phyloP scores from a whole-genome alignment of 495 filamentous ascomycete genomes.

The Pseudomonodictys pantanalensis region DNA sequence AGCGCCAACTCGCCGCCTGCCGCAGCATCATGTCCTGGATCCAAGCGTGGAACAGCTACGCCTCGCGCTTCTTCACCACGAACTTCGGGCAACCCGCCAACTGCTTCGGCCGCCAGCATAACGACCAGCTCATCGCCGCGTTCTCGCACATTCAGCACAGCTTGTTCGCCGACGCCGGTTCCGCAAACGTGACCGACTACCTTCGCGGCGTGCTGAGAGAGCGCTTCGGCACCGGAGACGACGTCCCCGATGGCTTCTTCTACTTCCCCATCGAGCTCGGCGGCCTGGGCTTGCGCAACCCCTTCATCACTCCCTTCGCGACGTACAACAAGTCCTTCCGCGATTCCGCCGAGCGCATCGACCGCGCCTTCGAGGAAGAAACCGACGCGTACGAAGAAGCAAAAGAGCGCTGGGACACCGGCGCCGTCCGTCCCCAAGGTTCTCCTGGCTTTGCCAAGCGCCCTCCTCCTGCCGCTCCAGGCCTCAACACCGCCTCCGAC shows the following conservation, averaged over 20 bases:
- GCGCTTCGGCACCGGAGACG: slow-evolving; percentile 26
- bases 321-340: slow-evolving; percentile 39
- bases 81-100: slow-evolving; percentile 40
- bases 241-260: slow-evolving; percentile 38
- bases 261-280: slow-evolving; percentile 55
- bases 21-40: slow-evolving; percentile 36
- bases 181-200: slow-evolving; percentile 27
- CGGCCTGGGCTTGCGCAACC: slow-evolving; percentile 56
- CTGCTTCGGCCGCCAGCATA: slow-evolving; percentile 36
- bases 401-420: slow-evolving; percentile 40
- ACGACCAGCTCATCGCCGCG: slow-evolving; percentile 34
- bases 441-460: slow-evolving; percentile 7
- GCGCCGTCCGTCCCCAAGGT: slow-evolving; percentile 8
- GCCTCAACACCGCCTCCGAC: background rate
- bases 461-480: slow-evolving; percentile 1
- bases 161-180: slow-evolving; percentile 24
- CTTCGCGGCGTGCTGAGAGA: slow-evolving; percentile 27
- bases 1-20: slow-evolving; percentile 30
- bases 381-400: slow-evolving; percentile 38
- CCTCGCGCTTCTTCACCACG: slow-evolving; percentile 32
- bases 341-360: slow-evolving; percentile 40
- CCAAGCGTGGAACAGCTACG: slow-evolving; percentile 38
- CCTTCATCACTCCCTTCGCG: slow-evolving; percentile 49
- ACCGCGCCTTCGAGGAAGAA: slow-evolving; percentile 43
- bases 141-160: slow-evolving; percentile 31